Evolutionary conservation across 768 basidiomycete species (phyloP), one percentile per base, ranked within the genome.

Genomic region (Suillus occidentalis): DNA sequence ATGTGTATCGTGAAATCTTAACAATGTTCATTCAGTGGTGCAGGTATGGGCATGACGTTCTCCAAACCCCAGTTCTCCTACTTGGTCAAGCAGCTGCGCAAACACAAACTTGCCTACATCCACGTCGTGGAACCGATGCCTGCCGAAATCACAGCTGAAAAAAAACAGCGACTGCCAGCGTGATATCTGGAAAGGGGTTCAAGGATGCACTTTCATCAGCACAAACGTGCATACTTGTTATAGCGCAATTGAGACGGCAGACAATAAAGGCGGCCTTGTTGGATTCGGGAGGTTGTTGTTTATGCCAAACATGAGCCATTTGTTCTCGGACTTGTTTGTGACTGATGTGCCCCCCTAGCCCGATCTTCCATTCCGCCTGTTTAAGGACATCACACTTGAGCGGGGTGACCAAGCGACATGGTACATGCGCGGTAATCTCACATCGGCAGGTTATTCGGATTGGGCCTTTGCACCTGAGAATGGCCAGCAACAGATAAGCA

Each of bases 51-150:
- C 8, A 85, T 86, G 84, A 66, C 70, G 4, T 80, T 89, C 64
- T 87, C 87, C 0, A 74, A 81, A 4, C 84, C 87, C 0, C 84
- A 83, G 10, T 90, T 85, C 76, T 66, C 77, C 0, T 80, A 88
- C 72, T 66, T 89, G 40, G 79, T 84, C 22, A 61, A 75, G 6
- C 62, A 80, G 49, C 65, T 89, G 31, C 71, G 69, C n/a, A 66
- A 72, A 50, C 75, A 76, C 25, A 65, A 73, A 10, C 71, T 85
- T 25, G 84, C 85, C 0, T 89, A 87, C 73, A 66, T 89, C 5
- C 86, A 88, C 66, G 67, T 82, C 25, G 71, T 80, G 49, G 84
- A 87, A 65, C 77, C 82, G 13, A 74, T 77, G 52, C 52, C 31
- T 10, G 16, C 2, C 4, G 50, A 52, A 9, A 4, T 16, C 75